These are phyloP conservation scores for Hymenoscyphus fraxineus DNA, from an alignment of 2,329 filamentous ascomycete genomes.

Conservation along the genomic window DNA sequence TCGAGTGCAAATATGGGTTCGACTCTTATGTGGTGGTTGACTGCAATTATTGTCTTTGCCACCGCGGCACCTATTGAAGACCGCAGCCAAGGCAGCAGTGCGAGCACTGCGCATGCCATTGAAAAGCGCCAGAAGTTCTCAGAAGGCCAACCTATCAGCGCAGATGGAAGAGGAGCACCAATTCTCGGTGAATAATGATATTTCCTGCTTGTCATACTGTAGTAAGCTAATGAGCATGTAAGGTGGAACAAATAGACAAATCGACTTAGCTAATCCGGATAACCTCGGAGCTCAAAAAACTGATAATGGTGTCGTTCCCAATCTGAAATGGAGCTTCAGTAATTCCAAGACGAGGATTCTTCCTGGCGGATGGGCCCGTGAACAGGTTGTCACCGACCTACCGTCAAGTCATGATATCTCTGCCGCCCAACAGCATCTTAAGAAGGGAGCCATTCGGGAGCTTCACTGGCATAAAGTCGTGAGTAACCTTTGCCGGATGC, in stretches of 20 bases:
- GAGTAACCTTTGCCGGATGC: conserved; percentile 30
- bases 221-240: neutral
- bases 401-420: conserved; percentile 63
- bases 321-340: conserved; percentile 67
- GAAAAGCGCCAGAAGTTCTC: conserved; percentile 37
- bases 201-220: neutral
- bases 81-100: neutral
- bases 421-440: conserved; percentile 64
- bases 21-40: neutral
- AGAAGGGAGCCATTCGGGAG: conserved; percentile 62
- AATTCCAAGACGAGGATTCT: conserved; percentile 61
- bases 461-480: conserved; percentile 67
- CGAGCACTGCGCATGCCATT: neutral
- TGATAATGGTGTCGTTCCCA: conserved; percentile 60
- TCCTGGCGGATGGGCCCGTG: conserved; percentile 62
- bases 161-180: conserved; percentile 54
- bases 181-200: conserved; percentile 47
- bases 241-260: conserved; percentile 61
- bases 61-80: neutral
- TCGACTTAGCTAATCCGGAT: conserved; percentile 61
- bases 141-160: conserved; percentile 54
- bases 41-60: neutral
- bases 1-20: no score
- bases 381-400: conserved; percentile 64
- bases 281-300: conserved; percentile 59